A percentile compares a stretch with the other conserved stretches of the same genome.
phyloP scores from a whole-genome alignment of 169 alveolate genomes.

The Eimeria necatrix region DNA sequence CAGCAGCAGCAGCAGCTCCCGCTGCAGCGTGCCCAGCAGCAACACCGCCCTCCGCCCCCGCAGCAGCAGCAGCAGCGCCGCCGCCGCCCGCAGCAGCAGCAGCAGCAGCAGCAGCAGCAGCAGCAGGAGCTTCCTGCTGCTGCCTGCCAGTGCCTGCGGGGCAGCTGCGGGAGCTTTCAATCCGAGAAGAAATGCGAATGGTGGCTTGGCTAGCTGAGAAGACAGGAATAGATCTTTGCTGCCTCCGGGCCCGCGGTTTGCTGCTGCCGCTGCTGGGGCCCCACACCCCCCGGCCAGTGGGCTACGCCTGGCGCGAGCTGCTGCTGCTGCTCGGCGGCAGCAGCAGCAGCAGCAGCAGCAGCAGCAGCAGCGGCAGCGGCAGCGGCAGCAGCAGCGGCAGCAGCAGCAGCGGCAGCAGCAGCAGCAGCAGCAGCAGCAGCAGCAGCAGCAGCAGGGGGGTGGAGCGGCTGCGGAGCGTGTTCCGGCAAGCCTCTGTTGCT shows the following conservation, averaged over 20 bases:
- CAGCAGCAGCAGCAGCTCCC: not conserved
- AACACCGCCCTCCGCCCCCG: not conserved
- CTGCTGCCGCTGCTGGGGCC: not conserved
- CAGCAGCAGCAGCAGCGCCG: not conserved
- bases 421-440: too few species aligned
- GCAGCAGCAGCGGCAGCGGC: too few species aligned
- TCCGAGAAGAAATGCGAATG: not conserved
- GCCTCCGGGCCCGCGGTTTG: not conserved
- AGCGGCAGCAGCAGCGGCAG: too few species aligned
- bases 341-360: too few species aligned
- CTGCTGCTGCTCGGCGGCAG: not conserved
- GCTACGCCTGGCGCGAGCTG: constrained; percentile 5
- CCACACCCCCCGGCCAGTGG: not conserved
- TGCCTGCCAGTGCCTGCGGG: not conserved
- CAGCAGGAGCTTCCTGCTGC: not conserved
- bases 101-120: not conserved
- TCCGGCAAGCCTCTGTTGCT: constrained; percentile 64
- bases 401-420: too few species aligned
- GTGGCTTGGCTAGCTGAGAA: not conserved
- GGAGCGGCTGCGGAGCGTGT: constrained; percentile 63
- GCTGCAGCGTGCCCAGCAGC: not conserved
- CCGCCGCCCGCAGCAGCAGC: too few species aligned
- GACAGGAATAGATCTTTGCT: not conserved
- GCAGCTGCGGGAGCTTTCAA: not conserved
- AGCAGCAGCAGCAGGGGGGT: too few species aligned